phyloP scores from a whole-genome alignment of 2,329 filamentous ascomycete genomes.

The Aspergillus tamarii region DNA sequence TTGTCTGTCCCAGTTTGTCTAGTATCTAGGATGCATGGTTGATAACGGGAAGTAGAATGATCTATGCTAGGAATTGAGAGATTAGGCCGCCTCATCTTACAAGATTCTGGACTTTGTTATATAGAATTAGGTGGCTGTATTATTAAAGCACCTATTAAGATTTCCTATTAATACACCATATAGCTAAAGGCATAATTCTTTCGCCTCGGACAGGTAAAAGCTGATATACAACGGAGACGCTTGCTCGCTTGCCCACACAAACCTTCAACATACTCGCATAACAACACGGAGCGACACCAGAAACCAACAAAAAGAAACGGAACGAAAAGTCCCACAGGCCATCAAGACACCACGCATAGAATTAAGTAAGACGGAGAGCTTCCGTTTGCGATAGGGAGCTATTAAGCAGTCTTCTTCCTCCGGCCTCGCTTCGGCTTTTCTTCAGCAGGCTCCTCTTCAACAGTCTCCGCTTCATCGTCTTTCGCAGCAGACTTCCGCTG shows the following conservation, averaged over 20 bases:
- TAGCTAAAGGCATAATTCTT: background rate
- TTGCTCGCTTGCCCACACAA: conserved; percentile 3
- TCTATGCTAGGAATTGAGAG: conserved; percentile 45
- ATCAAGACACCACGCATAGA: background rate
- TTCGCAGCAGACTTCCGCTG: conserved; percentile 13
- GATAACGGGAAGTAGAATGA: conserved; percentile 31
- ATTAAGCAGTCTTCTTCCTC: conserved; percentile 23
- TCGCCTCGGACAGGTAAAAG: background rate
- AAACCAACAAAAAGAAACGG: background rate
- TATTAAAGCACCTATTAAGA: background rate
- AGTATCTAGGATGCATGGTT: conserved; percentile 19
- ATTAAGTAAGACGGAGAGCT: background rate
- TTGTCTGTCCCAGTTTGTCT: conserved; percentile 17
- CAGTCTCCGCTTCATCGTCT: conserved; percentile 20
- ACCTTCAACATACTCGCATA: background rate
- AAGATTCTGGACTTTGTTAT: background rate
- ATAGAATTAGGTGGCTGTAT: background rate
- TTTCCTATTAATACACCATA: background rate
- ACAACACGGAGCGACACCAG: background rate
- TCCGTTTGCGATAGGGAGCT: background rate
- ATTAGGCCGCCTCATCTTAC: conserved; percentile 47
- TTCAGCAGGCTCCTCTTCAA: conserved; percentile 19
- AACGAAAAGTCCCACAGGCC: background rate
- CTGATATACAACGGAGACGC: background rate
- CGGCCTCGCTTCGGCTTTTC: conserved; percentile 29